Conservation (phyloP, 2,329 filamentous ascomycete genomes). For the Emmonsiellopsis sp. region DNA sequence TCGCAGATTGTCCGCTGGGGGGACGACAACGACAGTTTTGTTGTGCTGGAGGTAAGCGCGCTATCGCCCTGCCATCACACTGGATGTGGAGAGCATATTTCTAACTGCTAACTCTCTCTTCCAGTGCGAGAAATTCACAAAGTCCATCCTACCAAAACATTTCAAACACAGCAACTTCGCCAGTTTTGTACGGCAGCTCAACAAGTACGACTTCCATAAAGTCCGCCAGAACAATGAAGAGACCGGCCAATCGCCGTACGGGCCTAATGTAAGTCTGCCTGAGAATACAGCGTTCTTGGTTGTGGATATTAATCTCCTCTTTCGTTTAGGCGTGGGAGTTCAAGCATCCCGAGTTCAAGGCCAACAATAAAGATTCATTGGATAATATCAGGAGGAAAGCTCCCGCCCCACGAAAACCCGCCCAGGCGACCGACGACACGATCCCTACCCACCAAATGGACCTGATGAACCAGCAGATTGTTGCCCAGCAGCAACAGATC, state of each 20-base stretch:
- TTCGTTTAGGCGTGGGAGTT: conserved; percentile 78
- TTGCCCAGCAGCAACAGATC: conserved; percentile 86
- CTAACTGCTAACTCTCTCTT: not conserved
- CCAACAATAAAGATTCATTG: conserved; percentile 89
- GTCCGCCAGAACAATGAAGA: conserved; percentile 86
- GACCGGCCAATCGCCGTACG: conserved; percentile 71
- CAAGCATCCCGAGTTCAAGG: conserved; percentile 91
- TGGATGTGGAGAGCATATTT: no score
- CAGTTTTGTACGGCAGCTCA: conserved; percentile 88
- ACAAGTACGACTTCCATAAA: conserved; percentile 99
- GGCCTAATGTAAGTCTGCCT: conserved; percentile 55
- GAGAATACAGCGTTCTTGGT: not conserved
- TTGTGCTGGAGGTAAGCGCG: conserved; percentile 74
- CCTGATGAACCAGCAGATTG: conserved; percentile 75
- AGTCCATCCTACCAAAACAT: conserved; percentile 91
- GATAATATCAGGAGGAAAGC: conserved; percentile 96
- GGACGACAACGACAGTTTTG: conserved; percentile 88
- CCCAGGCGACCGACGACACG: conserved; percentile 60
- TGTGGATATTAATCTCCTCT: not conserved
- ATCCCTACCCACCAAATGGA: conserved; percentile 81
- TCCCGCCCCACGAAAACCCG: conserved; percentile 72
- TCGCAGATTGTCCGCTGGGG: conserved; percentile 92
- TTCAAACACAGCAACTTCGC: conserved; percentile 99
- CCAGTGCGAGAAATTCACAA: conserved; percentile 96
- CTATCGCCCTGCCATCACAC: no score